These are phyloP conservation scores for Beta vulgaris DNA, from an alignment of 148 eudicot species.

Conservation along the genomic window DNA sequence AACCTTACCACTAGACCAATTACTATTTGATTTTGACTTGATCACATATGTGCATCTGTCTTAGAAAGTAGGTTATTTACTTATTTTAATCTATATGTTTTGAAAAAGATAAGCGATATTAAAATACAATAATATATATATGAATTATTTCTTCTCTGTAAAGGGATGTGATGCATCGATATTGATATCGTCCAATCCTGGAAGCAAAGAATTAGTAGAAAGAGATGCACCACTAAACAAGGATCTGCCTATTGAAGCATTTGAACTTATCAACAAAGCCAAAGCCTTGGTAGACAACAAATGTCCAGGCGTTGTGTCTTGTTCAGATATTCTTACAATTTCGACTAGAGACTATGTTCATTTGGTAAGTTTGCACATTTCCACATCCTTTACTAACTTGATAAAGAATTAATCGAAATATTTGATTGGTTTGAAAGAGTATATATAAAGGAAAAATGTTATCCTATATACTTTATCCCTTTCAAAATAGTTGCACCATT, in stretches of 20 bases:
- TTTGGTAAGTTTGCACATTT: slow-evolving; percentile 42
- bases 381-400: not conserved
- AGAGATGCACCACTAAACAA: slow-evolving; percentile 73
- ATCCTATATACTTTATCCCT: no score
- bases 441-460: no score
- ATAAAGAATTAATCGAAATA: no score
- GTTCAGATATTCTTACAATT: slow-evolving; percentile 83
- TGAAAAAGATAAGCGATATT: not conserved
- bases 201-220: slow-evolving; percentile 63
- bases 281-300: slow-evolving; percentile 72
- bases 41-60: no score
- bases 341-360: slow-evolving; percentile 78
- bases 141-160: not conserved
- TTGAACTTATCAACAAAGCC: slow-evolving; percentile 58
- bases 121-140: not conserved
- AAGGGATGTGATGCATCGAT: slow-evolving; percentile 95
- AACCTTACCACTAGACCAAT: no score
- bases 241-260: slow-evolving; percentile 65
- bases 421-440: no score
- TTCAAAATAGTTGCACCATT: no score
- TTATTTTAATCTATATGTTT: no score
- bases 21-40: no score
- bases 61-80: no score
- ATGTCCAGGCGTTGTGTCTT: slow-evolving; percentile 86
- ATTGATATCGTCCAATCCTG: slow-evolving; percentile 51